Base-by-base conservation (phyloP, 345 rosid species). In the Salix viminalis region DNA sequence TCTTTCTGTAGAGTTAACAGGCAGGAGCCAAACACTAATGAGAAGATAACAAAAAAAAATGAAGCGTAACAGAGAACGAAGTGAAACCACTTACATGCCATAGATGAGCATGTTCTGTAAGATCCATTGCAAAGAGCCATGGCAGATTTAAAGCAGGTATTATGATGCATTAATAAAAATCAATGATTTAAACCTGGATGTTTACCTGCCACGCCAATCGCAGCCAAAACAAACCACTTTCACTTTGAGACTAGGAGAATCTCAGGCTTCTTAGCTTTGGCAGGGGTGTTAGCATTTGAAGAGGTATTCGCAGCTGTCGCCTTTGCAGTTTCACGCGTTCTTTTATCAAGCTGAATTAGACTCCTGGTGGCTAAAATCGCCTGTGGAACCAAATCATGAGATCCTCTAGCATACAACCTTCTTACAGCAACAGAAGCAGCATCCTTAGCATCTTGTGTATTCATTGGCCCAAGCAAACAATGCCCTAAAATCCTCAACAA, bases 301-400 rank as follows among this genome's bases (percentile, higher is more conserved):
- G 92, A 83, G 2, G 69, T 37, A 70, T 65, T 74, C 6, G 79
- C 76, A 78, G 81, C 84, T 7, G 83, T 85, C 11, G 67, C 78
- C 84, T 82, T 89, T 4, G 86, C 90, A 26, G 91, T 81, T 4
- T 76, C 86, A 21, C 94, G 86, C 2, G 91, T 83, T 73, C 94
- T 89, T 75, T 87, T 88, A 78, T 96, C 98, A 4, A 93, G 97
- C 84, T 87, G 91, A 79, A 96, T 89, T 48, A 93, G 83, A 83
- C 98, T 93, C 81, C 91, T 74, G 0, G 97, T 88, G 6, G 94
- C 98, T 78, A 96, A 69, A 77, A 96, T 92, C 7, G 97, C 94
- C 79, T 92, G 99, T 1, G 99, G 97, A 78, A 81, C 83, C 87
- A 96, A 78, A 83, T 96, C 99, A 85, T 96, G 99, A 78, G 98